Conservation (phyloP, 1,139 yeast genomes). For the Candida labiduridarum region DNA sequence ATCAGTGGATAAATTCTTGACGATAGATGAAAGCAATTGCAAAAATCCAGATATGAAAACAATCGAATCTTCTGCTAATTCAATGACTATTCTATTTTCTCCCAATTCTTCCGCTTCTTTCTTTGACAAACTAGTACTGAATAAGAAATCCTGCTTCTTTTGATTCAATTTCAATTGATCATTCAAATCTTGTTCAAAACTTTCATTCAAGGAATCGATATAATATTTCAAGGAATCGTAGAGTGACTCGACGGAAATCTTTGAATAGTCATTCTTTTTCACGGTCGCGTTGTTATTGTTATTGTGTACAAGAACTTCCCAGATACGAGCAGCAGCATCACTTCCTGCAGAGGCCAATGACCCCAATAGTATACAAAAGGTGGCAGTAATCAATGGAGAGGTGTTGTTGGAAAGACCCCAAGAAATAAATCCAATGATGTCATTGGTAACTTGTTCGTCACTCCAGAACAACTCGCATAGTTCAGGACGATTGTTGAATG, state of each 20-base stretch:
- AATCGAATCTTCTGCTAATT: slow-evolving; percentile 80
- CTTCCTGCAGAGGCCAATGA: slow-evolving; percentile 68
- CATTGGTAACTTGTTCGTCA: slow-evolving; percentile 50
- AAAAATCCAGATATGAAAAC: slow-evolving; percentile 75
- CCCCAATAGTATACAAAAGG: slow-evolving; percentile 78
- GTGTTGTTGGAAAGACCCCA: slow-evolving; percentile 87
- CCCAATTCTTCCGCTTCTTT: slow-evolving; percentile 20
- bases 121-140: slow-evolving; percentile 23
- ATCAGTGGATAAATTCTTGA: slow-evolving; percentile 29
- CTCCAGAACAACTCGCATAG: slow-evolving; percentile 71
- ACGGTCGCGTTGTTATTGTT: slow-evolving; percentile 27
- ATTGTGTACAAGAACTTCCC: slow-evolving; percentile 43
- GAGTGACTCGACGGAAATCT: slow-evolving; percentile 62
- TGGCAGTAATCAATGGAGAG: slow-evolving; percentile 79
- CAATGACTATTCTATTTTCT: slow-evolving; percentile 38
- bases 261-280: slow-evolving; percentile 44
- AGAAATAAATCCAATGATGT: slow-evolving; percentile 69
- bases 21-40: slow-evolving; percentile 40
- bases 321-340: slow-evolving; percentile 46
- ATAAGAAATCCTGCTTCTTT: slow-evolving; percentile 41
- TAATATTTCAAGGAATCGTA: slow-evolving; percentile 60
- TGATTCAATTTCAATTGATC: slow-evolving; percentile 34
- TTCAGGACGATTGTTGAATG: slow-evolving; percentile 64
- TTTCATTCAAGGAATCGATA: slow-evolving; percentile 50
- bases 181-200: slow-evolving; percentile 39